Conservation (phyloP, 768 basidiomycete genomes). For the Pulveroboletus sp. region DNA sequence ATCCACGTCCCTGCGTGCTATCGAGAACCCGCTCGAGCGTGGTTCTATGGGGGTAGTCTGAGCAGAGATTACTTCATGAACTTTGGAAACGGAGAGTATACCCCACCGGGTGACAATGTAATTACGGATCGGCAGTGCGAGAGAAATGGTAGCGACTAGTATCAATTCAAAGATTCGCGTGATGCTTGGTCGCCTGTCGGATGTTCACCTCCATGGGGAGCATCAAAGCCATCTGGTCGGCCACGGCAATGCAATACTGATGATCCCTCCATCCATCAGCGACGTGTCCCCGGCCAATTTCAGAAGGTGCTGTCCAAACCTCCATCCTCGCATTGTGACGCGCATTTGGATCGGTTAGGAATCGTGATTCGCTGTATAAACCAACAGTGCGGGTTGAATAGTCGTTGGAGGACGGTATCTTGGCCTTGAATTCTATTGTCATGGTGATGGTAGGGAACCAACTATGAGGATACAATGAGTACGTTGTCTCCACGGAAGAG, state of each 20-base stretch:
- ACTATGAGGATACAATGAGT: conserved; percentile 24
- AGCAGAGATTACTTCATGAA: not conserved
- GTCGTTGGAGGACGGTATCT: conserved; percentile 42
- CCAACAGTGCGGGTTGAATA: conserved; percentile 53
- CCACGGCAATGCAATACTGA: conserved; percentile 58
- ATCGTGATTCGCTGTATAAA: conserved; percentile 48
- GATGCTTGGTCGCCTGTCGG: conserved; percentile 14
- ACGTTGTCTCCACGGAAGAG: not conserved
- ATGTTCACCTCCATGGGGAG: conserved; percentile 32
- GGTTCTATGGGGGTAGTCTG: not conserved
- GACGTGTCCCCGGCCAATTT: conserved; percentile 43
- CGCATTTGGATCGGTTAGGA: conserved; percentile 49
- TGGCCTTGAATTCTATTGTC: conserved; percentile 58
- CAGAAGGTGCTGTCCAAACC: conserved; percentile 60
- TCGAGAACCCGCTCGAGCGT: not conserved
- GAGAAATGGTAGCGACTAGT: not conserved
- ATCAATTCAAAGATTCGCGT: conserved; percentile 21
- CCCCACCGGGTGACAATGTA: not conserved
- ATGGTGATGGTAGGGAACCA: conserved; percentile 65
- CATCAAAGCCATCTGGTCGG: conserved; percentile 56
- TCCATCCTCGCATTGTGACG: conserved; percentile 58
- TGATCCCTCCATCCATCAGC: conserved; percentile 52
- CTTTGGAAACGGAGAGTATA: not conserved
- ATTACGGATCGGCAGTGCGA: not conserved
- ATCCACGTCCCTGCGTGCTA: not conserved